Evolutionary conservation across 257 asterid species (phyloP), one percentile per base, ranked within the genome.

Genomic region (Primulina tabacum): DNA sequence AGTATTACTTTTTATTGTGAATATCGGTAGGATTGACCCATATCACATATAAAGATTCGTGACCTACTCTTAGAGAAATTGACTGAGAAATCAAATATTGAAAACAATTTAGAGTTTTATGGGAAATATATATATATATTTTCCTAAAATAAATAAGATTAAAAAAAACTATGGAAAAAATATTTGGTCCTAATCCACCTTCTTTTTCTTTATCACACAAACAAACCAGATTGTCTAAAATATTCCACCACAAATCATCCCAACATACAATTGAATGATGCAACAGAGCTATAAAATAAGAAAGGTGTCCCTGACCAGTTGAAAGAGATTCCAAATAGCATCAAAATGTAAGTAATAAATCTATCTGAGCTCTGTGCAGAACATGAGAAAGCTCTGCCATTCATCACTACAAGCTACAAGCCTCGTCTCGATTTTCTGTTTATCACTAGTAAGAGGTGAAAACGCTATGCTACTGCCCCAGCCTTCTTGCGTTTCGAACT

Each of bases 401-500:
- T 17, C 21, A 50, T 50, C 57, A 1, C 56, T 47, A 47, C 56
- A 47, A 47, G 20, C 8, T 50, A 50, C 21, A 50, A 8, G 57
- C 8, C 21, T 14, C 21, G 3, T 50, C 57, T 50, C 0, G 21
- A 17, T 17, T 50, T 50, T 17, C 20, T 50, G 57, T 50, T 50
- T 50, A 1, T 50, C 2, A 50, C 20, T 50, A 16, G 57, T 43
- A 16, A 50, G 20, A 50, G 56, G 20, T 50, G 57, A 50, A 50
- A 50, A 17, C 57, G 16, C 57, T 50, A 50, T 16, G 57, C 35
- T 0, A n/a, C 3, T 14, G 40, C 71, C 35, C 68, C 76, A 0
- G 82, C 20, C 71, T 77, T 82, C 77, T 82, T 77, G 67, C 61
- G 65, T 67, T 79, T 77, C 2, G 68, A 50, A 58, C 58, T 66